These are phyloP conservation scores for Mollisiaceae sp. DNA, from an alignment of 2,329 filamentous ascomycete species.

Conservation along the genomic window DNA sequence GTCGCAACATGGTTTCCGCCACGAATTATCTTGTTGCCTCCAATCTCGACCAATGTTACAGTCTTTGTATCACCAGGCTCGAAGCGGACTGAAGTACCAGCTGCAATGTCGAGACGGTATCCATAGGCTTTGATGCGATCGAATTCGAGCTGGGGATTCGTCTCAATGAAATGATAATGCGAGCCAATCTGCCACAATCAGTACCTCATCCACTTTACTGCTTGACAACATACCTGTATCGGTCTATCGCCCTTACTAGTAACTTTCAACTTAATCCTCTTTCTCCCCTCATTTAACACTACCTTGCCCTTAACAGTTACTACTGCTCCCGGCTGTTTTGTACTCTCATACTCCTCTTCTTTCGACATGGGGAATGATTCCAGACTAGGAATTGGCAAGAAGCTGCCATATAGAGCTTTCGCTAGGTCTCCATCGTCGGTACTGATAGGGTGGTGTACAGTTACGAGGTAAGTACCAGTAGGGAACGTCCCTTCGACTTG, in stretches of 20 bases:
- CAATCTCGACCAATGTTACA: constrained; percentile 88
- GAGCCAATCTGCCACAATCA: constrained; percentile 68
- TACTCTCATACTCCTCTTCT: constrained; percentile 67
- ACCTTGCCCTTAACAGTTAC: constrained; percentile 71
- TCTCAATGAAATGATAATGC: constrained; percentile 95
- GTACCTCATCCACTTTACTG: neutral
- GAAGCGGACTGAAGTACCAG: constrained; percentile 90
- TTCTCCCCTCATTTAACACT: constrained; percentile 73
- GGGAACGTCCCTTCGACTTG: constrained; percentile 95
- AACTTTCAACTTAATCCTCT: constrained; percentile 75
- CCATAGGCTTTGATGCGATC: constrained; percentile 84
- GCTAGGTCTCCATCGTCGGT: constrained; percentile 84
- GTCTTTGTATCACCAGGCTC: constrained; percentile 93
- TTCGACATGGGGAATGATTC: constrained; percentile 71
- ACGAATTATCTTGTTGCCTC: constrained; percentile 76
- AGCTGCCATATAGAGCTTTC: constrained; percentile 89
- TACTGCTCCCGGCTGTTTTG: constrained; percentile 78
- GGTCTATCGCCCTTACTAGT: constrained; percentile 88
- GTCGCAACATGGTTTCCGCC: constrained; percentile 83
- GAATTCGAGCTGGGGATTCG: constrained; percentile 88
- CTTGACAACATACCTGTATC: constrained; percentile 68
- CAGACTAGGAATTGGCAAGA: constrained; percentile 77
- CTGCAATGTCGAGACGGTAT: constrained; percentile 85
- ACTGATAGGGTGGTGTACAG: constrained; percentile 87
- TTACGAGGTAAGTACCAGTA: constrained; percentile 90